phyloP scores from a whole-genome alignment of 1,284 basidiomycete species.

The Xerocomus amazonicus region DNA sequence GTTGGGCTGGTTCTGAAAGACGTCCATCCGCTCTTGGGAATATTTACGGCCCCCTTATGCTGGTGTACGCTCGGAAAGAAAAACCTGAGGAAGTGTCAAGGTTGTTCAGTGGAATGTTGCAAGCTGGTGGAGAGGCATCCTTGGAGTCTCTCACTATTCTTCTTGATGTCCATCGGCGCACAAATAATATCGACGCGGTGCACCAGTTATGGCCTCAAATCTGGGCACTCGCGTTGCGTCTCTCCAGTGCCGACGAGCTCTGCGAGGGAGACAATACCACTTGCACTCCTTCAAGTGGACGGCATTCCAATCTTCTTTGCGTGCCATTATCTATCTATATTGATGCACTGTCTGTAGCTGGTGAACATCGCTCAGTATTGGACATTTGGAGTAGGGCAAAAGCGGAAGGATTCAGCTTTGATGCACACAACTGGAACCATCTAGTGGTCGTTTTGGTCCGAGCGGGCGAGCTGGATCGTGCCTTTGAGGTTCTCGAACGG shows the following conservation, averaged over 20 bases:
- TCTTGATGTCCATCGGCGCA: slow-evolving; percentile 73
- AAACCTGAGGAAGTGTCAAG: slow-evolving; percentile 56
- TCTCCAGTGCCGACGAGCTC: slow-evolving; percentile 37
- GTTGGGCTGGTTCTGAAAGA: slow-evolving; percentile 41
- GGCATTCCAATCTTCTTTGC: slow-evolving; percentile 60
- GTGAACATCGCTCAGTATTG: slow-evolving; percentile 62
- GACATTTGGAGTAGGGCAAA: slow-evolving; percentile 67
- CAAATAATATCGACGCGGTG: slow-evolving; percentile 55
- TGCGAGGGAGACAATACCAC: slow-evolving; percentile 20
- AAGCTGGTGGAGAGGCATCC: slow-evolving; percentile 52
- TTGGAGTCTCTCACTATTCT: slow-evolving; percentile 64
- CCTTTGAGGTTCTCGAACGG: slow-evolving; percentile 80
- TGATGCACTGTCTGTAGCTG: slow-evolving; percentile 67
- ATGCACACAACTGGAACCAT: slow-evolving; percentile 93
- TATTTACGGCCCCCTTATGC: slow-evolving; percentile 66
- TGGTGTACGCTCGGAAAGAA: slow-evolving; percentile 48
- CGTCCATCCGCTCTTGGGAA: slow-evolving; percentile 45
- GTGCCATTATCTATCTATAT: slow-evolving; percentile 85
- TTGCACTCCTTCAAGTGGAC: slow-evolving; percentile 20
- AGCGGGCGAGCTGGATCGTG: slow-evolving; percentile 76
- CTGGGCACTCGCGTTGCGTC: slow-evolving; percentile 49
- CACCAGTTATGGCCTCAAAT: slow-evolving; percentile 71
- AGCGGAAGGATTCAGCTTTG: slow-evolving; percentile 74
- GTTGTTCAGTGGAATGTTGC: slow-evolving; percentile 55
- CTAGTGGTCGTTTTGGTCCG: slow-evolving; percentile 73